phyloP scores from a whole-genome alignment of 352 stramenopile species.

The Globisporangium barbulae region DNA sequence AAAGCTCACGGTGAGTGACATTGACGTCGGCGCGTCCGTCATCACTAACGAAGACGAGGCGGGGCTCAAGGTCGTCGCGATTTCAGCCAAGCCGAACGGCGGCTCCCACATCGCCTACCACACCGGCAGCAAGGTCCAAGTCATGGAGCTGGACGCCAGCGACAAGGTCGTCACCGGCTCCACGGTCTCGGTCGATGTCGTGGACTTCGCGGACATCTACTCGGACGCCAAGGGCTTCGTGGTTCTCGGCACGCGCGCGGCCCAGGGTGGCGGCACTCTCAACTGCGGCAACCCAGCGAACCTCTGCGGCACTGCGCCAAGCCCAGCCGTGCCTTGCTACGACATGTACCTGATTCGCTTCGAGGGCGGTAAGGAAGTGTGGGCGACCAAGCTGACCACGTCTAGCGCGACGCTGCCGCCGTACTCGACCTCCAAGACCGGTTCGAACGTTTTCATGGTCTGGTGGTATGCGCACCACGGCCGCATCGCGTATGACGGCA shows the following conservation, averaged over 20 bases:
- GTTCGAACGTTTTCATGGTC: constrained; percentile 57
- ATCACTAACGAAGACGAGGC: constrained; percentile 51
- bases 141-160: constrained; percentile 41
- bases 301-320: constrained; percentile 39
- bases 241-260: constrained; percentile 43
- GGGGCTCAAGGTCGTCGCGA: constrained; percentile 42
- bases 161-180: constrained; percentile 41
- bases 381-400: constrained; percentile 53
- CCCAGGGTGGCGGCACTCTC: constrained; percentile 46
- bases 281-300: constrained; percentile 60
- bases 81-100: constrained; percentile 36
- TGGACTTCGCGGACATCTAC: constrained; percentile 59
- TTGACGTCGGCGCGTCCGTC: constrained; percentile 33
- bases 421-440: constrained; percentile 45
- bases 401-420: constrained; percentile 47
- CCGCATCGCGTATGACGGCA: constrained; percentile 51
- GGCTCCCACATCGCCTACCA: constrained; percentile 51
- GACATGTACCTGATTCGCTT: constrained; percentile 63
- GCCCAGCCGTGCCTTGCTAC: constrained; percentile 41
- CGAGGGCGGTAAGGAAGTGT: constrained; percentile 44
- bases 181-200: constrained; percentile 30
- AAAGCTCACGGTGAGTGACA: constrained; percentile 35
- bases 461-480: constrained; percentile 71
- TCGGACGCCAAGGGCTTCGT: constrained; percentile 55
- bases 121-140: constrained; percentile 41